Evolutionary conservation across 805 yeast species (phyloP).

Genomic region (Monosporozyma aerobia): DNA sequence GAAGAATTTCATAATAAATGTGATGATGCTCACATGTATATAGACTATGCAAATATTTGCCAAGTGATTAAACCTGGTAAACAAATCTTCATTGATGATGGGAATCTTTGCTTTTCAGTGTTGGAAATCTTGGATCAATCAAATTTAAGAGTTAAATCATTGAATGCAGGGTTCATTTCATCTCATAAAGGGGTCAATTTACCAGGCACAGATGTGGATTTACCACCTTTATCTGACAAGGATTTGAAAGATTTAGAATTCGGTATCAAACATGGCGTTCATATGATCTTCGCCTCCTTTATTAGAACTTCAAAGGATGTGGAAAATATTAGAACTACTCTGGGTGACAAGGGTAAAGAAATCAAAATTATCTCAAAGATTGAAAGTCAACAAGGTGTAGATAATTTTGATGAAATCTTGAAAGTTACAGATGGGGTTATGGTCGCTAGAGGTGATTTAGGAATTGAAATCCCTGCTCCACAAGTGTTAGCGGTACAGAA

Average conservation of each 20-base stretch:
- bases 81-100: constrained; percentile 92
- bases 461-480: constrained; percentile 98
- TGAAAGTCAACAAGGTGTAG: constrained; percentile 99
- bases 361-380: constrained; percentile 95
- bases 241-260: constrained; percentile 85
- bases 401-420: constrained; percentile 95
- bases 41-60: constrained; percentile 94
- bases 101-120: constrained; percentile 92
- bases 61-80: constrained; percentile 82
- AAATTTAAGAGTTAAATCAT: constrained; percentile 77
- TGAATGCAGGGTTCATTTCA: constrained; percentile 90
- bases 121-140: constrained; percentile 66
- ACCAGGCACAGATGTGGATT: constrained; percentile 97
- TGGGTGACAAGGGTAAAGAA: constrained; percentile 93
- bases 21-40: constrained; percentile 73
- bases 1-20: constrained; percentile 59
- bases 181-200: constrained; percentile 98
- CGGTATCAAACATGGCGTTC: constrained; percentile 95
- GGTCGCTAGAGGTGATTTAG: constrained; percentile 99
- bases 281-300: constrained; percentile 97
- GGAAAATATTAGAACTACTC: constrained; percentile 77
- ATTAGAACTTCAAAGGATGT: constrained; percentile 92
- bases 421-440: constrained; percentile 95
- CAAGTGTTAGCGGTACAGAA: constrained; percentile 97
- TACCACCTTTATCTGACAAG: constrained; percentile 96